Conservation (phyloP, 495 filamentous ascomycete genomes). For the Penicillium soppii region DNA sequence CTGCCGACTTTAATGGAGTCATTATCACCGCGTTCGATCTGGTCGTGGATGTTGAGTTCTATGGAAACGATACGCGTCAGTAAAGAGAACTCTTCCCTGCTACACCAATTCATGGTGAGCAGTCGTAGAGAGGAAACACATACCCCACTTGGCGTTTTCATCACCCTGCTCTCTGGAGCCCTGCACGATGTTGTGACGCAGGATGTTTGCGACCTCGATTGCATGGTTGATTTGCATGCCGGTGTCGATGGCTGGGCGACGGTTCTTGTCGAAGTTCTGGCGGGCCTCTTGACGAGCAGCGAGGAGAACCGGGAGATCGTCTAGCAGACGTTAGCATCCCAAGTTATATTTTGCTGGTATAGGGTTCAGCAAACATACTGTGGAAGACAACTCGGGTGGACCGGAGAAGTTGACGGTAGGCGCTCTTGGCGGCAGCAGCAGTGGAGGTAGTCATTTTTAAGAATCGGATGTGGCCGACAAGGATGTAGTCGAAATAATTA, state of each 20-base stretch:
- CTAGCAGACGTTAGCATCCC: slow-evolving; percentile 37
- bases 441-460: slow-evolving; percentile 22
- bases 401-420: slow-evolving; percentile 83
- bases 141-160: slow-evolving; percentile 64
- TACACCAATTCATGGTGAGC: background rate
- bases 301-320: slow-evolving; percentile 61
- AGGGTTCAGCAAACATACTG: slow-evolving; percentile 49
- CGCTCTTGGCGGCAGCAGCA: slow-evolving; percentile 62
- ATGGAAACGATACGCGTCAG: slow-evolving; percentile 9
- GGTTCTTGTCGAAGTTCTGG: slow-evolving; percentile 65
- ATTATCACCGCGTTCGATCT: slow-evolving; percentile 91
- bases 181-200: slow-evolving; percentile 86
- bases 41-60: slow-evolving; percentile 86
- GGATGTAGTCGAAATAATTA: no score
- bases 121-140: slow-evolving; percentile 23
- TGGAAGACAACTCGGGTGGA: slow-evolving; percentile 79
- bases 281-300: slow-evolving; percentile 73
- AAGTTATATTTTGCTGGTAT: background rate
- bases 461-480: background rate
- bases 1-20: slow-evolving; percentile 69
- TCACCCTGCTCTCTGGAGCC: slow-evolving; percentile 56
- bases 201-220: slow-evolving; percentile 74
- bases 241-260: slow-evolving; percentile 51
- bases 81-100: no score
- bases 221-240: slow-evolving; percentile 68